These are phyloP conservation scores for Agastache rugosa DNA, from an alignment of 257 asterid species.

Conservation along the genomic window DNA sequence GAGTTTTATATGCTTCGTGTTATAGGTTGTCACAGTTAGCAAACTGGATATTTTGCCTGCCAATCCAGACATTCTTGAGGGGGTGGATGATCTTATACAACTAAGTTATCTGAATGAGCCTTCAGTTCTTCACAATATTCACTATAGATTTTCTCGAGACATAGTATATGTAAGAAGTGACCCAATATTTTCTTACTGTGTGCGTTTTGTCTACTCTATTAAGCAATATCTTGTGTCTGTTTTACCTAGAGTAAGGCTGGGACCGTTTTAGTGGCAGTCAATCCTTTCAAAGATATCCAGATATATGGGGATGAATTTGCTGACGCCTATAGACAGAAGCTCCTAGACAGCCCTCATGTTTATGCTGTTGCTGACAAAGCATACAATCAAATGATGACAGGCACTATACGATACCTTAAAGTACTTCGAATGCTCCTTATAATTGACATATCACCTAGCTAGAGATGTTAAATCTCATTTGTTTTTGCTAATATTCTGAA, in stretches of 20 bases:
- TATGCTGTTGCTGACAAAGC: conserved; percentile 80
- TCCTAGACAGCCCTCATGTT: conserved; percentile 87
- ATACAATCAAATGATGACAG: conserved; percentile 78
- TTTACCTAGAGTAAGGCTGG: conserved; percentile 90
- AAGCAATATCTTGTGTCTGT: conserved; percentile 36
- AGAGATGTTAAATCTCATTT: conserved; percentile 37
- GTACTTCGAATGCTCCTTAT: conserved; percentile 33
- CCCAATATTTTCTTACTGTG: conserved; percentile 20
- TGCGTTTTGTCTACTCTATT: conserved; percentile 30
- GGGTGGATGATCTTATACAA: conserved; percentile 87
- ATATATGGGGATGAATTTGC: conserved; percentile 66
- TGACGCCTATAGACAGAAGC: conserved; percentile 71
- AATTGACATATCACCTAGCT: conserved; percentile 28
- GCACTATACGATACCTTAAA: conserved; percentile 49
- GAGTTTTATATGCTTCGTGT: conserved; percentile 32
- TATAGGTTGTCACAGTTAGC: conserved; percentile 67
- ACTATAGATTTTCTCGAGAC: conserved; percentile 67
- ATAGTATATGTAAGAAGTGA: conserved; percentile 68
- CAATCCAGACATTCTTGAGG: conserved; percentile 88
- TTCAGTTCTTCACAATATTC: conserved; percentile 89
- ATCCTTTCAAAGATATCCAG: conserved; percentile 83
- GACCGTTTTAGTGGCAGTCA: conserved; percentile 80
- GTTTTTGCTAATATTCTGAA: conserved; percentile 32
- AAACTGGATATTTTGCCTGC: conserved; percentile 76
- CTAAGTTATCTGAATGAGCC: conserved; percentile 93